A percentile compares a stretch with the other conserved stretches of the same genome.
Evolutionary conservation across 768 basidiomycete genomes (phyloP).

Genomic region (Exidia glandulosa): DNA sequence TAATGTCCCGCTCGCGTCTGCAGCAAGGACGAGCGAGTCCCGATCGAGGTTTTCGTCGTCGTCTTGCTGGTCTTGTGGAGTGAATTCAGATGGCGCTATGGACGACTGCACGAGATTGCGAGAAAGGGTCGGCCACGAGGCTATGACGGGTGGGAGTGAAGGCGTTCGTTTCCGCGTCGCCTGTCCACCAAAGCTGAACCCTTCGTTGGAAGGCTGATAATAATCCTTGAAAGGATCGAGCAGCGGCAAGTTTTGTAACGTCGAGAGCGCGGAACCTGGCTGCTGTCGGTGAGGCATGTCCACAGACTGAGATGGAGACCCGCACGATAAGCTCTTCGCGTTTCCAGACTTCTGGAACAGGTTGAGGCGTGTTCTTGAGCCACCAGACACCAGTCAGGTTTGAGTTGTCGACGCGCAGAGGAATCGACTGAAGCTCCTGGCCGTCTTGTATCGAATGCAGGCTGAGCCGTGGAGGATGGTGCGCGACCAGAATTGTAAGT

Average conservation of each 20-base stretch:
- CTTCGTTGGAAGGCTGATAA: slow-evolving; percentile 34
- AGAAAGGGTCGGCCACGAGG: slow-evolving; percentile 57
- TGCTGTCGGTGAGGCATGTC: slow-evolving; percentile 19
- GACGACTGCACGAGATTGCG: slow-evolving; percentile 47
- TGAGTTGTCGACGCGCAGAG: slow-evolving; percentile 31
- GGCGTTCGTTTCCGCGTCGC: slow-evolving; percentile 21
- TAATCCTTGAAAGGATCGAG: slow-evolving; percentile 62
- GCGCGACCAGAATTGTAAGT: slow-evolving; percentile 52
- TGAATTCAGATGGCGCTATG: slow-evolving; percentile 31
- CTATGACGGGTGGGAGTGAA: slow-evolving; percentile 49
- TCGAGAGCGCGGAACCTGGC: slow-evolving; percentile 70
- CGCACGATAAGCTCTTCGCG: slow-evolving; percentile 54
- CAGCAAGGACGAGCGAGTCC: slow-evolving; percentile 48
- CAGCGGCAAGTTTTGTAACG: slow-evolving; percentile 56
- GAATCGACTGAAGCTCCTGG: slow-evolving; percentile 23
- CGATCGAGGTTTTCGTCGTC: slow-evolving; percentile 42
- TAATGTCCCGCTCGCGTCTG: slow-evolving; percentile 47
- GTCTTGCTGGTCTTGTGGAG: slow-evolving; percentile 21
- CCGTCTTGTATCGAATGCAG: slow-evolving; percentile 77
- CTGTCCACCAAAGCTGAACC: neutral
- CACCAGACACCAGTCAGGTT: slow-evolving; percentile 56
- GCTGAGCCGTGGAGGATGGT: slow-evolving; percentile 55
- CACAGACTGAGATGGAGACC: slow-evolving; percentile 3
- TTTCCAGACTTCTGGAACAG: slow-evolving; percentile 67
- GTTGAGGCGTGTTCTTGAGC: slow-evolving; percentile 42